A percentile compares a stretch with the other conserved stretches of the same genome.
Conservation (phyloP, 441 rosid species). For the Populus hybrid region DNA sequence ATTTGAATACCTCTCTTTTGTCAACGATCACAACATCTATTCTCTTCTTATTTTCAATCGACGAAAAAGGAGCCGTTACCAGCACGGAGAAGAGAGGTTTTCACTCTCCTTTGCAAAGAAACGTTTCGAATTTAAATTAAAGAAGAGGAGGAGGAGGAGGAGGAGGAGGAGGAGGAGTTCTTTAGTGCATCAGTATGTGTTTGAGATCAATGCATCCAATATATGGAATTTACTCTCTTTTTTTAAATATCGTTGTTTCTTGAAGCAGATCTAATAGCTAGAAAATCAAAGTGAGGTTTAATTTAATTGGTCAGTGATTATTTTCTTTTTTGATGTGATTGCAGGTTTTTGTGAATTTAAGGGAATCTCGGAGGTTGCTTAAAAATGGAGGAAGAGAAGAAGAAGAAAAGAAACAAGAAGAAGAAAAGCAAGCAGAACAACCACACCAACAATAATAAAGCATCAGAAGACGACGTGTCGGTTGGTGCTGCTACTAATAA, state of each 20-base stretch:
- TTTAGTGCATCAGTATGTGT: background rate
- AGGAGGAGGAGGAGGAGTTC: background rate
- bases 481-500: background rate
- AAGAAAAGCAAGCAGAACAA: constrained; percentile 47
- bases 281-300: background rate
- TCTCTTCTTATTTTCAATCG: background rate
- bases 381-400: constrained; percentile 54
- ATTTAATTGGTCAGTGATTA: background rate
- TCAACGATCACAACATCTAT: background rate
- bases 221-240: background rate
- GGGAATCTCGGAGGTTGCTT: background rate
- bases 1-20: background rate
- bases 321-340: background rate
- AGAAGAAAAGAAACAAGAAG: constrained; percentile 58
- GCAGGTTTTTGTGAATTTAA: background rate
- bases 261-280: background rate
- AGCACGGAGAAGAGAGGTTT: background rate
- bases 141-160: background rate
- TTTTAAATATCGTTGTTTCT: background rate
- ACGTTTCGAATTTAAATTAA: too few species aligned
- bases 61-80: background rate
- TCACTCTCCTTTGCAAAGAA: background rate
- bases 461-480: background rate
- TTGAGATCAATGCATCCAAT: background rate
- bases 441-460: background rate